Percentiles rank a stretch among this genome's conserved stretches.
Conservation (phyloP, 345 rosid genomes). For the Rhizophora apiculata region DNA sequence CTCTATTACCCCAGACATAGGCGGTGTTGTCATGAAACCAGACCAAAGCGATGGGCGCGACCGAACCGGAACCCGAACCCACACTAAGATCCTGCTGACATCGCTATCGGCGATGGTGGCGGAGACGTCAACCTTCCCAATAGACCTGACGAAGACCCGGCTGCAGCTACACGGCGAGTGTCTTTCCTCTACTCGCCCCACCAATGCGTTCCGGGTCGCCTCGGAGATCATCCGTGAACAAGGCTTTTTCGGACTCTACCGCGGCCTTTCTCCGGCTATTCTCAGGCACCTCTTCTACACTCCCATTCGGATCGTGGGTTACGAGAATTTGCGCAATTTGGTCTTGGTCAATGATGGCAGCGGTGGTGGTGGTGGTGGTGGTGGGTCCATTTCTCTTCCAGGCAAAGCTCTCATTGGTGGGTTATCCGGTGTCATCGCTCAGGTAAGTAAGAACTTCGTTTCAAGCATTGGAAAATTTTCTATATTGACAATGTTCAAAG, state of each 20-base stretch:
- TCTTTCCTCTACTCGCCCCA: slow-evolving; percentile 25
- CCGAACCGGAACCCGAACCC: slow-evolving; percentile 12
- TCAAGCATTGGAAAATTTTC: too few relatives aligned
- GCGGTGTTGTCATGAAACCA: slow-evolving; percentile 2
- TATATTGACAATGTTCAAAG: too few relatives aligned
- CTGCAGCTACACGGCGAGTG: slow-evolving; percentile 71
- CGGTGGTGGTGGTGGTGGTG: slow-evolving; percentile 26
- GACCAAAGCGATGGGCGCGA: slow-evolving; percentile 14
- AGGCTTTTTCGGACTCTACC: slow-evolving; percentile 56
- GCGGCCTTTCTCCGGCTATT: slow-evolving; percentile 74
- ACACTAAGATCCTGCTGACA: slow-evolving; percentile 48
- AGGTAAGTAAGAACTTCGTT: slow-evolving; percentile 41
- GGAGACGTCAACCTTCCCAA: slow-evolving; percentile 76
- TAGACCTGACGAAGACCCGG: slow-evolving; percentile 79
- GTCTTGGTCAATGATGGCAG: not conserved
- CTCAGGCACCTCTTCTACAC: slow-evolving; percentile 75
- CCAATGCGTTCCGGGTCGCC: slow-evolving; percentile 51
- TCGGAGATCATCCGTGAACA: slow-evolving; percentile 48
- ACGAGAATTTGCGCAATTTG: slow-evolving; percentile 64
- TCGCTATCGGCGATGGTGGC: slow-evolving; percentile 83
- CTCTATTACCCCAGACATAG: too few relatives aligned
- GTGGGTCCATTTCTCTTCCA: slow-evolving; percentile 52
- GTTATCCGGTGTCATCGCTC: slow-evolving; percentile 74
- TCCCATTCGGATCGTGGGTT: slow-evolving; percentile 75
- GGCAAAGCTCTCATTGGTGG: slow-evolving; percentile 69